Evolutionary conservation across 1,284 basidiomycete species (phyloP).

Genomic region (Acaromyces ingoldii): DNA sequence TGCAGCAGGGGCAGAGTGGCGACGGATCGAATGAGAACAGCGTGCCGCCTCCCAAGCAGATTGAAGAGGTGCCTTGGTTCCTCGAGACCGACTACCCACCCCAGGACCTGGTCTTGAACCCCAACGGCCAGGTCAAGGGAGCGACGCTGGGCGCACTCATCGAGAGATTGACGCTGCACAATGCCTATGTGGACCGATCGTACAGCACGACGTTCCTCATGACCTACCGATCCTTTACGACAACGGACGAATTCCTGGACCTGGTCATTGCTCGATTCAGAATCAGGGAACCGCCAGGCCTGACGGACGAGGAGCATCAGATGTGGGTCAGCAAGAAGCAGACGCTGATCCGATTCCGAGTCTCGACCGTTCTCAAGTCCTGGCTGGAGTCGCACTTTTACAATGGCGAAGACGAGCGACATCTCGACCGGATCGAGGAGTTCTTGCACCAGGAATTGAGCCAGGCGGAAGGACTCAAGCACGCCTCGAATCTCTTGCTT

Average conservation of each 20-base stretch:
- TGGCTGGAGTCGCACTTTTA: slow-evolving; percentile 54
- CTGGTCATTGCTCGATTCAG: slow-evolving; percentile 79
- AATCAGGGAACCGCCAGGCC: slow-evolving; percentile 68
- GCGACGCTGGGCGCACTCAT: slow-evolving; percentile 81
- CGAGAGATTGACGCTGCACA: slow-evolving; percentile 81
- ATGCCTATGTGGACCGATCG: slow-evolving; percentile 60
- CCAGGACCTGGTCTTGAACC: slow-evolving; percentile 75
- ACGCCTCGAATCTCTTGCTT: slow-evolving; percentile 44
- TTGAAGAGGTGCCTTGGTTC: slow-evolving; percentile 64
- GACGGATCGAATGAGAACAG: not conserved
- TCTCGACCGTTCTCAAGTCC: slow-evolving; percentile 53
- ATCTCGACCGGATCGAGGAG: slow-evolving; percentile 43
- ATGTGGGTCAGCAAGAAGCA: slow-evolving; percentile 87
- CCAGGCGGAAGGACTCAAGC: slow-evolving; percentile 25
- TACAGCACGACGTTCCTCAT: slow-evolving; percentile 91
- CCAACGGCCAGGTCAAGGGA: slow-evolving; percentile 65
- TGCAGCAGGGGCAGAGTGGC: too few relatives aligned
- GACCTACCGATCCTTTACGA: slow-evolving; percentile 94
- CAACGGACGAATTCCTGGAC: slow-evolving; percentile 75
- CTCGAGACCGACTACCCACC: slow-evolving; percentile 73
- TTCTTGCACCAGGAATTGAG: slow-evolving; percentile 50
- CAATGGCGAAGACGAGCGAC: slow-evolving; percentile 48
- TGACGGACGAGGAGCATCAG: slow-evolving; percentile 64
- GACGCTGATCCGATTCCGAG: slow-evolving; percentile 66
- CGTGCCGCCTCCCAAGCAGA: not conserved